A percentile compares a stretch with the other conserved stretches of the same genome.
These are phyloP conservation scores for Talaromyces sp. DNA, from an alignment of 2,329 filamentous ascomycete genomes.

Conservation along the genomic window DNA sequence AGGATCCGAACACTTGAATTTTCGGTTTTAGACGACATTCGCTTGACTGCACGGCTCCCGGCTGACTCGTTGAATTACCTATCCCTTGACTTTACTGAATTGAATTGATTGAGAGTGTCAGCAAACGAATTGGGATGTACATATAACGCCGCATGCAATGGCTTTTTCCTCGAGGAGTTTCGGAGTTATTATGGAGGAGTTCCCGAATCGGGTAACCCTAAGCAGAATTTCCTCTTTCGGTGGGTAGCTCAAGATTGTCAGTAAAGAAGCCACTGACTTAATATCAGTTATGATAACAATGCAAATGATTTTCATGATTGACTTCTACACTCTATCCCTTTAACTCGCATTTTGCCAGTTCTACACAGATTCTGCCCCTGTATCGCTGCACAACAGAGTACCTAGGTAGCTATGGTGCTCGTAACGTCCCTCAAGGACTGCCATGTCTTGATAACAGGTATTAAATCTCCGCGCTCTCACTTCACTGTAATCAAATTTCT, in stretches of 20 bases:
- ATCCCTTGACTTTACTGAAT: too few relatives aligned
- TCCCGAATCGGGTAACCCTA: neutral
- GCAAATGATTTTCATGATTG: too few relatives aligned
- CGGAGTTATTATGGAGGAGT: neutral
- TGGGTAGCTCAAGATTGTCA: neutral
- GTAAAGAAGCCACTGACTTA: neutral
- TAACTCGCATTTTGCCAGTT: neutral
- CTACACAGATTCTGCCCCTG: neutral
- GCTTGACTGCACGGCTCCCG: too few relatives aligned
- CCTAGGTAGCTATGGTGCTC: neutral
- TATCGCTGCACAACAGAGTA: neutral
- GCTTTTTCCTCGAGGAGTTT: neutral
- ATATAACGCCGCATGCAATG: too few relatives aligned
- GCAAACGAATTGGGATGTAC: too few relatives aligned
- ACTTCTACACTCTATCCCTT: neutral
- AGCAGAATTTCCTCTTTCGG: neutral
- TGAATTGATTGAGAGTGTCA: too few relatives aligned
- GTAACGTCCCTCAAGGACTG: neutral
- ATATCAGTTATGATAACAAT: neutral
- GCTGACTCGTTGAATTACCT: too few relatives aligned
- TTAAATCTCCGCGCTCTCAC: neutral
- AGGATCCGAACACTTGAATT: too few relatives aligned
- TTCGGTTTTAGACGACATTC: too few relatives aligned
- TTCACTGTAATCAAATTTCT: neutral
- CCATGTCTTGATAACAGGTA: neutral